Evolutionary conservation across 2,329 filamentous ascomycete species (phyloP).

Genomic region (Penicillium sclerotiorum): DNA sequence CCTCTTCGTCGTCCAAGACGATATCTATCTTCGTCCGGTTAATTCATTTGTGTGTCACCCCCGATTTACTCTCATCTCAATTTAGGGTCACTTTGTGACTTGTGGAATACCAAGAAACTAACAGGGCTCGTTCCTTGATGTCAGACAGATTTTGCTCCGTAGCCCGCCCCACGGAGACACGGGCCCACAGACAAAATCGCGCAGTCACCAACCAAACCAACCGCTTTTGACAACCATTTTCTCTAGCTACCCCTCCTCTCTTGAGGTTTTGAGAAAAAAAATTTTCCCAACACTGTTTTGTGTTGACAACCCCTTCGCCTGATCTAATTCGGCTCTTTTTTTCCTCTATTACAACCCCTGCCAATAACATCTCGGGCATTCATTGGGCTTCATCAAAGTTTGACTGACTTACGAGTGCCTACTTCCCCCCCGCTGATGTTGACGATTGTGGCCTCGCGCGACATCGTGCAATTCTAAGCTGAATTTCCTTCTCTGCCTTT

Average conservation of each 20-base stretch:
- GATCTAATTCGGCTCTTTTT: neutral
- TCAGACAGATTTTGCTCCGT: slow-evolving; percentile 27
- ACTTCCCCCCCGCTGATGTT: slow-evolving; percentile 33
- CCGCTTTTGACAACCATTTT: slow-evolving; percentile 23
- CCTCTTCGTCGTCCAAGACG: slow-evolving; percentile 4
- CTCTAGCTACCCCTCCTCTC: slow-evolving; percentile 15
- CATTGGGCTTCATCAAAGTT: slow-evolving; percentile 21
- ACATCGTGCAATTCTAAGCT: slow-evolving; percentile 37
- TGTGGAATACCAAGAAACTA: slow-evolving; percentile 7
- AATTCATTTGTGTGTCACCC: slow-evolving; percentile 2
- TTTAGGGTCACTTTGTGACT: neutral
- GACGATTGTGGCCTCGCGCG: slow-evolving; percentile 36
- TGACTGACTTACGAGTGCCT: slow-evolving; percentile 12
- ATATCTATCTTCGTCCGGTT: slow-evolving; percentile 1
- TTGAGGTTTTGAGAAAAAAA: slow-evolving; percentile 1
- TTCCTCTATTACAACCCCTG: neutral
- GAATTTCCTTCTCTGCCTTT: slow-evolving; percentile 53
- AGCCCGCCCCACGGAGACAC: slow-evolving; percentile 22
- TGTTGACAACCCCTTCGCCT: neutral
- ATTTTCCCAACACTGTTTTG: neutral
- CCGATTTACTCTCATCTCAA: neutral
- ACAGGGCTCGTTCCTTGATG: slow-evolving; percentile 19
- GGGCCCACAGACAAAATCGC: slow-evolving; percentile 32
- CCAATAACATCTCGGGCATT: slow-evolving; percentile 17
- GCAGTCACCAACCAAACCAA: slow-evolving; percentile 24